These are phyloP conservation scores for Linnemannia exigua DNA, from an alignment of 192 early-diverging fungal genomes.

Conservation along the genomic window DNA sequence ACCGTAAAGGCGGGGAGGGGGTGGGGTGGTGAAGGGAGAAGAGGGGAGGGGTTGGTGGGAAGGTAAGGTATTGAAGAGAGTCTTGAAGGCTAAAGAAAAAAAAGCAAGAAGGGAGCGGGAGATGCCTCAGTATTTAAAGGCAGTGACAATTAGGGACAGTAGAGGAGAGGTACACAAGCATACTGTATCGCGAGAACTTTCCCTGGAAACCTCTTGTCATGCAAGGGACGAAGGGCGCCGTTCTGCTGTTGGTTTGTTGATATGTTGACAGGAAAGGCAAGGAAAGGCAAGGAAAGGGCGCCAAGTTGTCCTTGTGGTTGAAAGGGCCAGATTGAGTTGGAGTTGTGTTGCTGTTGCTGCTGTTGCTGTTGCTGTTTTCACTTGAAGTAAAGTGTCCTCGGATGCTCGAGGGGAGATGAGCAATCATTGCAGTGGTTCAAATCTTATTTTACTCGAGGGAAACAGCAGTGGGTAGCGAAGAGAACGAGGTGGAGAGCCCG, in stretches of 20 bases:
- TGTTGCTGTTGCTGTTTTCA: no score
- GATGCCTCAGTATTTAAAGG: slow-evolving; percentile 9
- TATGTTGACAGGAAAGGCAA: not conserved
- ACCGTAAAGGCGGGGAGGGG: slow-evolving; percentile 16
- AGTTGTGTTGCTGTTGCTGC: no score
- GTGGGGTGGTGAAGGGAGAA: not conserved
- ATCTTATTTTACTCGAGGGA: slow-evolving; percentile 3
- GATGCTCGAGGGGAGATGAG: not conserved
- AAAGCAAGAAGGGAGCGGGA: slow-evolving; percentile 1
- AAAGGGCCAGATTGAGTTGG: not conserved
- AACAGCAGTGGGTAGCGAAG: no score
- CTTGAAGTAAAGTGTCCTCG: not conserved
- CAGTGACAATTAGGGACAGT: not conserved
- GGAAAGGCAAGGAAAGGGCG: not conserved
- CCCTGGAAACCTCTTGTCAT: not conserved
- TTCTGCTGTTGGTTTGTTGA: not conserved
- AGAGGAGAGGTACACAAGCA: not conserved
- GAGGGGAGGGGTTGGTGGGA: not conserved
- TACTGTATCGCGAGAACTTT: not conserved
- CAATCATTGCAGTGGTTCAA: slow-evolving; percentile 6
- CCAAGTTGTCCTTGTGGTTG: not conserved
- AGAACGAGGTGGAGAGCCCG: not conserved
- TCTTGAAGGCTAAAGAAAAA: slow-evolving; percentile 31
- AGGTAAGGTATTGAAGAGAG: slow-evolving; percentile 12
- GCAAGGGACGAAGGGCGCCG: not conserved